Evolutionary conservation across 1,284 basidiomycete species (phyloP), one percentile per base, ranked within the genome.

Genomic region (Apiotrichum laibachii): DNA sequence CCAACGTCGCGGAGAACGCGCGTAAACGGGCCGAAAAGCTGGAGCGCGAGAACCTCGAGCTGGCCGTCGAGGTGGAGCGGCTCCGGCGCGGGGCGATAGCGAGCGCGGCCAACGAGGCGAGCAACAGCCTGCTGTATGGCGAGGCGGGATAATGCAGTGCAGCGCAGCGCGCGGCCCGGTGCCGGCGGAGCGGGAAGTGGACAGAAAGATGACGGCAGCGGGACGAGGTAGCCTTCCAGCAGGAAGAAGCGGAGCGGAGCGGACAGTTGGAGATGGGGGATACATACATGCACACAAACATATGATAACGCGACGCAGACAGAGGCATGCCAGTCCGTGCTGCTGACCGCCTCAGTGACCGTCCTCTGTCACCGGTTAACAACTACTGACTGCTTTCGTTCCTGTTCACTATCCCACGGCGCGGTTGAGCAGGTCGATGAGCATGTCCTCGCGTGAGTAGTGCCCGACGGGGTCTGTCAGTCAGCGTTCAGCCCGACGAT

Each of bases 401-500:
- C 34, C 10, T 26, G 9, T 19, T 26, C 22, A 21, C 12, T 26
- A 34, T 10, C 19, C 16, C 5, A 47, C 50, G 33, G 15, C 37
- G 21, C 26, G 22, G 39, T 54, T 50, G 15, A 63, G 55, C 37
- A 63, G 51, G 9, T 50, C 61, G 48, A 63, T 56, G 39, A 80
- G 59, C 22, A 79, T 61, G 45, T 88, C 86, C 42, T 83, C 81
- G 59, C 88, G 72, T 1, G 85, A 81, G 72, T 89, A 88, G 74
- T 88, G 86, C 18, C 88, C 88, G 0, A 83, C 81, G 4, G 83
- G 81, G 70, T 89, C 26, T 31, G 26, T 31, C 26, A 3, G 26
- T 31, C 26, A 31, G 26, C 26, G 26, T 7, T 7, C 4, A 3
- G 26, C 26, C 26, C 4, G 26, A n/a, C n/a, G 26, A 7, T 7